A percentile compares a stretch with the other conserved stretches of the same genome.
Evolutionary conservation across 345 rosid species (phyloP).

Genomic region (Citrus maxima): DNA sequence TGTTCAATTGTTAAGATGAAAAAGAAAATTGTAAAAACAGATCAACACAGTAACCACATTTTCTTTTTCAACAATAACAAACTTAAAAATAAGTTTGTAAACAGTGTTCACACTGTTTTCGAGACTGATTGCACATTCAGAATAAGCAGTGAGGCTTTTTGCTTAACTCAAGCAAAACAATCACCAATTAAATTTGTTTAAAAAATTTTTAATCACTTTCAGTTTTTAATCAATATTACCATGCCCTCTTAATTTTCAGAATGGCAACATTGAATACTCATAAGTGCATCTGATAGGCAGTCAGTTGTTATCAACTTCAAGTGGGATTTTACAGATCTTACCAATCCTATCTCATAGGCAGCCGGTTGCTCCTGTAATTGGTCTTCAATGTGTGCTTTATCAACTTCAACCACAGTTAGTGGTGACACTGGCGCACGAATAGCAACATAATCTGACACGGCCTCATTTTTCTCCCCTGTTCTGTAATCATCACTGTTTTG

Average conservation of each 20-base stretch:
- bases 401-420: constrained; percentile 26
- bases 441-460: constrained; percentile 29
- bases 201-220: neutral
- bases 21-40: neutral
- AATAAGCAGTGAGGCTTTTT: neutral
- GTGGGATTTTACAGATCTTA: constrained; percentile 11
- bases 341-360: constrained; percentile 36
- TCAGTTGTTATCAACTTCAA: no score
- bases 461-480: constrained; percentile 27
- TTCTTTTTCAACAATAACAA: neutral
- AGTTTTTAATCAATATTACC: neutral
- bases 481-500: constrained; percentile 14
- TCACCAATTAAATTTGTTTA: neutral
- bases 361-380: constrained; percentile 27
- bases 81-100: no score
- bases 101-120: neutral
- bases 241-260: neutral
- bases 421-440: constrained; percentile 31
- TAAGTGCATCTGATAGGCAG: neutral
- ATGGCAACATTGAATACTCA: neutral
- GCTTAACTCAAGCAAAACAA: constrained; percentile 6
- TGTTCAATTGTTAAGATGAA: constrained; percentile 6
- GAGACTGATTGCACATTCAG: neutral
- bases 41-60: neutral
- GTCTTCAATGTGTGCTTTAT: constrained; percentile 27